These are phyloP conservation scores for Clitopilus passeckerianus DNA, from an alignment of 768 basidiomycete species.

Conservation along the genomic window DNA sequence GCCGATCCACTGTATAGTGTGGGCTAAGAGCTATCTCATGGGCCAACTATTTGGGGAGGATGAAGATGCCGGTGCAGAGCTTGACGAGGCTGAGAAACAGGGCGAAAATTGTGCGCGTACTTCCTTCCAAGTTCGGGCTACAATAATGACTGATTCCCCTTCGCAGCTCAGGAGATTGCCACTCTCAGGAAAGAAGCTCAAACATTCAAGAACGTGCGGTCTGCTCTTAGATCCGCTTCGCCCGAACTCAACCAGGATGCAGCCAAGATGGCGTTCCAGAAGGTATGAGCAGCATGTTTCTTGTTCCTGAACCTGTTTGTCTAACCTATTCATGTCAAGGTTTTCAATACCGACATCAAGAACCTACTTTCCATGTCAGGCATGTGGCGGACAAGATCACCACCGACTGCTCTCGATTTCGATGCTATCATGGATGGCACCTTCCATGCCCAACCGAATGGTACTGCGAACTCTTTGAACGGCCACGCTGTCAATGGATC, in stretches of 20 bases:
- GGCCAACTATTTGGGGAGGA: constrained; percentile 95
- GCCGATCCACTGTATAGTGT: constrained; percentile 98
- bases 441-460: constrained; percentile 29
- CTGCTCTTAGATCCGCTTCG: constrained; percentile 48
- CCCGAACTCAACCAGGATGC: constrained; percentile 34
- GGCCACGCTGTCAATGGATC: constrained; percentile 7
- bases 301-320: background rate
- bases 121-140: background rate
- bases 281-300: constrained; percentile 41
- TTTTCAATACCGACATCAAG: constrained; percentile 83
- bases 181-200: constrained; percentile 84
- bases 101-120: constrained; percentile 80
- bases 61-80: constrained; percentile 72
- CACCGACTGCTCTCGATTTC: constrained; percentile 80
- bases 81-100: constrained; percentile 88
- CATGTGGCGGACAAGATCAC: constrained; percentile 93
- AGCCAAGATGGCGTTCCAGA: constrained; percentile 74
- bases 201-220: constrained; percentile 81
- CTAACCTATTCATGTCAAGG: constrained; percentile 37
- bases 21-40: constrained; percentile 96
- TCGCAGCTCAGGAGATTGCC: constrained; percentile 82
- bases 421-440: constrained; percentile 64
- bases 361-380: constrained; percentile 91
- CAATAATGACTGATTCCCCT: background rate
- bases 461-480: constrained; percentile 21